These are phyloP conservation scores for Sapria himalayana DNA, from an alignment of 345 rosid genomes.

Conservation along the genomic window DNA sequence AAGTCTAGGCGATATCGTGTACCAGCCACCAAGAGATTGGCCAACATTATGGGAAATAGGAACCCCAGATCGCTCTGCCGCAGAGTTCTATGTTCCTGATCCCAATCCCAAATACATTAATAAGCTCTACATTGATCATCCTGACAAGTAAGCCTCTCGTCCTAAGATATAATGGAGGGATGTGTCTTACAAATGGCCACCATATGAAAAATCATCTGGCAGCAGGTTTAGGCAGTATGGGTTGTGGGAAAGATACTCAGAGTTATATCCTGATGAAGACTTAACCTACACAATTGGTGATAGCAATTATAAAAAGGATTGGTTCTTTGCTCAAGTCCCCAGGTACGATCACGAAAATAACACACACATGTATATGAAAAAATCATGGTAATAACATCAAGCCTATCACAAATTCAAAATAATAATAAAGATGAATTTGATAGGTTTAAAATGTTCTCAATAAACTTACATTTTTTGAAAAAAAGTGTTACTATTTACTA, in stretches of 20 bases:
- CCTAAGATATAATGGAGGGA: background rate
- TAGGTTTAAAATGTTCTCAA: too few species aligned
- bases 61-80: slow-evolving; percentile 59
- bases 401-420: too few species aligned
- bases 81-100: slow-evolving; percentile 63
- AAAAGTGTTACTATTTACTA: too few species aligned
- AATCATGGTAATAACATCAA: too few species aligned
- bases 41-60: slow-evolving; percentile 92
- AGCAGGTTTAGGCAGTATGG: slow-evolving; percentile 72
- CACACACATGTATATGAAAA: too few species aligned
- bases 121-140: slow-evolving; percentile 34
- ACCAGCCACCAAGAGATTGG: slow-evolving; percentile 69
- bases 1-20: slow-evolving; percentile 38
- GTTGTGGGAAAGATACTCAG: slow-evolving; percentile 70
- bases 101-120: slow-evolving; percentile 51
- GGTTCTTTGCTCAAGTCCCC: slow-evolving; percentile 66
- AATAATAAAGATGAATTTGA: too few species aligned
- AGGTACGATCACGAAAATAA: too few species aligned
- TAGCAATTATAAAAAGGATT: slow-evolving; percentile 50
- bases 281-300: slow-evolving; percentile 40
- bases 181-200: too few species aligned
- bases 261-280: slow-evolving; percentile 45
- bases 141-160: slow-evolving; percentile 31
- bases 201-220: background rate
- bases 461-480: too few species aligned